Base-by-base conservation (phyloP, 1,284 basidiomycete genomes). In the Megacollybia platyphylla region DNA sequence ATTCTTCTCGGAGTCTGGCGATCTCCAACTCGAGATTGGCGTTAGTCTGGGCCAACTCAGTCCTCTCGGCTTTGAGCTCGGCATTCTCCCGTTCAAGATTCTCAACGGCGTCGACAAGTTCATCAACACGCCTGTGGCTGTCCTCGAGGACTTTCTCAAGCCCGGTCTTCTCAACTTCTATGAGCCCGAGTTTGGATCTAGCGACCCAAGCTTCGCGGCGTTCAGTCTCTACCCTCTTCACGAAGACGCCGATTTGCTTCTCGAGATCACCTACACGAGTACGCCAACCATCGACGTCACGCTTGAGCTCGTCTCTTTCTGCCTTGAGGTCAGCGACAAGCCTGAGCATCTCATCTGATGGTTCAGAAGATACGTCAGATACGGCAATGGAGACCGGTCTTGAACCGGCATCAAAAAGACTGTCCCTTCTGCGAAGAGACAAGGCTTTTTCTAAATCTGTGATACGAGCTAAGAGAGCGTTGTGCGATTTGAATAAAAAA, bases 401-500 rank as follows among this genome's bases (percentile, higher is more conserved):
- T 48, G 61, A 59, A 35, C 64, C 17, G 15, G 13, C 37, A 28
- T 38, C 20, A 20, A 24, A 32, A 24, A 48, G 43, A 26, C 41
- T 35, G 3, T 41, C 47, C 7, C 37, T 26, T 5, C 37, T 40
- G 9, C 49, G 45, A 18, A 43, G 42, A 26, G 71, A 71, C 32
- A 88, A 62, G 11, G 79, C 75, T 46, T 73, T 73, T 57, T 88
- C 84, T 48, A 88, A 65, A 52, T 86, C 83, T 43, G 77, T 76
- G 58, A 87, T 87, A 47, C 85, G 77, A 51, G 78, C 71, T 47
- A 87, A 68, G 48, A 88, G 76, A 40, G 84, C 72, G 48, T 81
- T 76, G 63, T 88, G 85, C 46, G 79, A 82, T 55, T 83, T 80
- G 60, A 79, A 76, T 57, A 86, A 70, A 74, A 87, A 87, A 66